Base-by-base conservation (phyloP, 441 rosid species). In the Daphne laureola region DNA sequence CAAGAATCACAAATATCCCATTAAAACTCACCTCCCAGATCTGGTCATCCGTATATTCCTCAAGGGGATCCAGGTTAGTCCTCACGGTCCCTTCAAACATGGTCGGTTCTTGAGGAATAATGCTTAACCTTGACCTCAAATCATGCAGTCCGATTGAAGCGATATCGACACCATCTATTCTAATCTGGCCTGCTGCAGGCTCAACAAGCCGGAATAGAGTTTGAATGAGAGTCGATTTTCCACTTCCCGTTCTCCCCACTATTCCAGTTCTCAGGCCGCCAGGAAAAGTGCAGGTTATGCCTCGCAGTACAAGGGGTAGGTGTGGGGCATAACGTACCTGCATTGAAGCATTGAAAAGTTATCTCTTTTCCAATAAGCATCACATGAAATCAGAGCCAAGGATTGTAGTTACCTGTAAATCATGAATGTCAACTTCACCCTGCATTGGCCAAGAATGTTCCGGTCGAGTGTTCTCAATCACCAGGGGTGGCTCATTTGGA, bases 61-160 rank as follows among this genome's bases (percentile, higher is more conserved):
- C 84, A 45, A 87, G 83, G 14, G 98, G 96, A 63, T 91, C 98
- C 46, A 91, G 72, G 69, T 91, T 91, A 65, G 75, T 76, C 58
- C 95, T 61, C n/a, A 91, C 75, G 2, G 96, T 91, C 17, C 98
- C 98, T 66, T 86, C 95, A 62, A 91, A 91, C 90, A 91, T 79
- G 61, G 95, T 86, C 49, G 98, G 96, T 63, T 91, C 98, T 63
- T 87, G 96, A 5, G 96, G 96, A 55, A 87, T 86, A 50, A 91
- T 87, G 59, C 96, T 84, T 18, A 91, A 73, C 47, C 81, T 83
- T 46, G 87, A 79, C 59, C 98, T 76, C 75, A 91, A 71, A 72
- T 91, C 93, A 58, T 86, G 95, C 60, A 91, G 67, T 57, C 98
- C 98, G 40, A 81, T 79, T 18, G 56, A 65, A 51, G 71, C 74